Conservation (phyloP, 2,329 filamentous ascomycete species). For the Aspergillus novofumigatus region DNA sequence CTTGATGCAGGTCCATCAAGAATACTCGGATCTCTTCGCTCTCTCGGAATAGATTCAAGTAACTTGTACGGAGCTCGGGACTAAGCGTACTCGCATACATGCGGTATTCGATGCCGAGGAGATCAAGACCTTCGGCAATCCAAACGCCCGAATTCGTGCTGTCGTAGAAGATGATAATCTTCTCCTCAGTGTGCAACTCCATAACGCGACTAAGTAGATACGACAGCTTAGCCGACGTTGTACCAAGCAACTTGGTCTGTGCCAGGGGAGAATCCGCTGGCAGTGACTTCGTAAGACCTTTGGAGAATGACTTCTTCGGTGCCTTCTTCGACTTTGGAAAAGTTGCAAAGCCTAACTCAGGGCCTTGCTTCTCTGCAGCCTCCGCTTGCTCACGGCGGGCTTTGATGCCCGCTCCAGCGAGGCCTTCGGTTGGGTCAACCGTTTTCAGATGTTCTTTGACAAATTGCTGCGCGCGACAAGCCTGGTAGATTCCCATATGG, state of each 20-base stretch:
- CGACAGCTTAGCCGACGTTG: slow-evolving; percentile 79
- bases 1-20: slow-evolving; percentile 86
- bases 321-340: slow-evolving; percentile 16
- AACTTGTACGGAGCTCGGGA: slow-evolving; percentile 62
- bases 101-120: slow-evolving; percentile 59
- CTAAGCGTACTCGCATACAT: slow-evolving; percentile 56
- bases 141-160: slow-evolving; percentile 83
- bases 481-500: slow-evolving; percentile 55
- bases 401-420: slow-evolving; percentile 40
- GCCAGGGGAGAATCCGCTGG: slow-evolving; percentile 51
- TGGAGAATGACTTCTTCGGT: slow-evolving; percentile 29
- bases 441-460: slow-evolving; percentile 40
- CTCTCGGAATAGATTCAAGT: slow-evolving; percentile 74
- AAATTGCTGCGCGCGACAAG: slow-evolving; percentile 53
- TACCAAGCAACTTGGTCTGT: slow-evolving; percentile 65
- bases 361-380: slow-evolving; percentile 10
- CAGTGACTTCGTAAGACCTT: slow-evolving; percentile 25
- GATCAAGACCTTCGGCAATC: slow-evolving; percentile 75
- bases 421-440: slow-evolving; percentile 36
- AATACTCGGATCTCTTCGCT: slow-evolving; percentile 68
- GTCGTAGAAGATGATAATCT: slow-evolving; percentile 91
- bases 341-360: slow-evolving; percentile 12
- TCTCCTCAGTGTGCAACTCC: slow-evolving; percentile 65
- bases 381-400: slow-evolving; percentile 26
- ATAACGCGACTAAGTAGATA: slow-evolving; percentile 74